Evolutionary conservation across 768 basidiomycete species (phyloP), one percentile per base, ranked within the genome.

Genomic region (Hebeloma cylindrosporum): DNA sequence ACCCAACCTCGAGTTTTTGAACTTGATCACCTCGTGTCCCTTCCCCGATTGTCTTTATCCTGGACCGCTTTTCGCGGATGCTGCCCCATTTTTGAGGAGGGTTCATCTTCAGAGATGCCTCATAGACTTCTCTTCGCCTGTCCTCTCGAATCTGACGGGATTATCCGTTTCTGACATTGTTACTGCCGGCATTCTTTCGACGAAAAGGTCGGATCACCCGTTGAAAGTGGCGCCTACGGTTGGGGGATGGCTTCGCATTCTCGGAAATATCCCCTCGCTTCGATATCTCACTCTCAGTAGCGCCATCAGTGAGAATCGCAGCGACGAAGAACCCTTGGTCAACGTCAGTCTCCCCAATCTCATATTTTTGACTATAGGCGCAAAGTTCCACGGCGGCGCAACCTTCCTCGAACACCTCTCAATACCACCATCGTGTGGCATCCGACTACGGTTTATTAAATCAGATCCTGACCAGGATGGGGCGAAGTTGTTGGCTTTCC

Each of bases 81-180:
- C 50, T 17, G 60, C 60, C 2, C 60, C 59, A 14, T 43, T 32
- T 17, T 42, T 62, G 28, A 48, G 53, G 26, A 38, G 39, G 27
- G 34, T 60, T 14, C 58, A 56, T 28, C 41, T 62, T 16, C 54
- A 57, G 23, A 52, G 56, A 36, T 62, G 60, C 44, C 51, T 62
- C 18, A 33, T 58, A 26, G 47, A 60, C 23, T 58, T 60, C 35
- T 53, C 57, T 4, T 58, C 58, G 2, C 20, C 40, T 5, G 51
- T 41, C 4, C 55, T 62, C n/a, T 37, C 40, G 20, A 55, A 62
- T 18, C 40, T 62, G 31, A 62, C 60, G 16, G 52, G 54, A 23
- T 28, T 62, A 18, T 56, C 58, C 5, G 52, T 61, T 13, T 36
- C 32, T 18, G 54, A 54, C 22, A 54, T 61, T 20, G 20, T 57